Evolutionary conservation across 108 stramenopile species (phyloP).

Genomic region (Cylindrotheca fusiformis): DNA sequence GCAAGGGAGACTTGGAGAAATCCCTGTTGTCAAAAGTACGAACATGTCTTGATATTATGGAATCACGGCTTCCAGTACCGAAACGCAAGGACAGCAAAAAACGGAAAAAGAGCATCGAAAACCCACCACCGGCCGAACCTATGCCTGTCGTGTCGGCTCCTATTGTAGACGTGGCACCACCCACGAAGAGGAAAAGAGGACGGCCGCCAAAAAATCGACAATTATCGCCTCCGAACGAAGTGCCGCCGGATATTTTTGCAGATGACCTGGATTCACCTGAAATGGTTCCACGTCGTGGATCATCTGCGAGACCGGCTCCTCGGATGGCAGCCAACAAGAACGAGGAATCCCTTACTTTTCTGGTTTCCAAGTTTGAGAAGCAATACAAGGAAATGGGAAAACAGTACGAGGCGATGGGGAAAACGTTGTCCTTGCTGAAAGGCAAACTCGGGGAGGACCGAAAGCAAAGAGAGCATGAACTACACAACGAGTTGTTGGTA

Average conservation of each 20-base stretch:
- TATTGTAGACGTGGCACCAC: neutral
- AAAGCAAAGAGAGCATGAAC: slow-evolving; percentile 22
- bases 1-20: neutral
- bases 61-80: slow-evolving; percentile 10
- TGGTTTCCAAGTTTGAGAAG: slow-evolving; percentile 25
- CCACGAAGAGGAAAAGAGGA: slow-evolving; percentile 23
- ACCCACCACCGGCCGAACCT: neutral
- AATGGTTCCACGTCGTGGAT: neutral
- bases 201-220: slow-evolving; percentile 20
- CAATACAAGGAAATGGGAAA: slow-evolving; percentile 35
- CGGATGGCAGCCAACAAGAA: neutral
- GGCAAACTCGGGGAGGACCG: slow-evolving; percentile 3
- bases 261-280: neutral
- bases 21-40: slow-evolving; percentile 13
- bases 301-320: too few relatives aligned
- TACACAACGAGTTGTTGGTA: slow-evolving; percentile 22
- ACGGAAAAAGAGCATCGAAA: neutral
- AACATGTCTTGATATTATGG: slow-evolving; percentile 28
- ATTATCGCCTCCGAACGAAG: neutral
- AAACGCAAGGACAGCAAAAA: slow-evolving; percentile 13
- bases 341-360: slow-evolving; percentile 3
- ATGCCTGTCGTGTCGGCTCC: neutral
- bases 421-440: slow-evolving; percentile 21
- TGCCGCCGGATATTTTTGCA: neutral
- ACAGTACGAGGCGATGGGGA: slow-evolving; percentile 26